Conservation (phyloP, 805 yeast species). For the Komagataella pastoris region DNA sequence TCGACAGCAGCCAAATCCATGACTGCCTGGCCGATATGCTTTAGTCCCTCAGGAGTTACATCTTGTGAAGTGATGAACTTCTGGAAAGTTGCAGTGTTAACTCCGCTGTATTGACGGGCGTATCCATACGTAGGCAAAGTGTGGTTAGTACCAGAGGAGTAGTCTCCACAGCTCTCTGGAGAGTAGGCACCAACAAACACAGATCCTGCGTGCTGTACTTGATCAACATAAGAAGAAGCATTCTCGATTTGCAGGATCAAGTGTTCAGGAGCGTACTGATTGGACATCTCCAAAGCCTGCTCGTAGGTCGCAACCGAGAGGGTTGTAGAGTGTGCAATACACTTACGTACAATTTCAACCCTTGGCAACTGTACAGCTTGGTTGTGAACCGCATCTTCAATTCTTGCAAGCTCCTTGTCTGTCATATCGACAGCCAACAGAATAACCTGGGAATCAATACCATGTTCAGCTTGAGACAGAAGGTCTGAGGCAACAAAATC, state of each 20-base stretch:
- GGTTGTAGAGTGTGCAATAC: constrained; percentile 84
- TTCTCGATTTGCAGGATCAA: constrained; percentile 80
- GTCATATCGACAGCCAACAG: constrained; percentile 70
- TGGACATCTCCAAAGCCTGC: constrained; percentile 79
- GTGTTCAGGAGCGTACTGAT: constrained; percentile 95
- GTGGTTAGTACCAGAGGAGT: constrained; percentile 96
- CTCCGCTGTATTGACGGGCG: constrained; percentile 95
- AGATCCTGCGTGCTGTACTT: constrained; percentile 88
- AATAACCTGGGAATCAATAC: constrained; percentile 94
- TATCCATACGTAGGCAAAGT: constrained; percentile 98
- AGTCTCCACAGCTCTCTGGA: constrained; percentile 98
- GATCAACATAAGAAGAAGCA: constrained; percentile 57
- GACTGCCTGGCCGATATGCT: constrained; percentile 88
- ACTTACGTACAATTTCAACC: constrained; percentile 82
- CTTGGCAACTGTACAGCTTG: constrained; percentile 85
- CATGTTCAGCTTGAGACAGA: constrained; percentile 97
- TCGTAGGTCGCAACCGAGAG: constrained; percentile 54
- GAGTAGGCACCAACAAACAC: constrained; percentile 94
- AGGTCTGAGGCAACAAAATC: constrained; percentile 96
- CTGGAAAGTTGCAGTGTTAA: constrained; percentile 90
- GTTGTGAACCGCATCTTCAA: constrained; percentile 70
- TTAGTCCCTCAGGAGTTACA: constrained; percentile 73
- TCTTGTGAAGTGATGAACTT: constrained; percentile 92
- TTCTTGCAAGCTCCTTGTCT: constrained; percentile 41
- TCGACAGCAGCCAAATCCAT: constrained; percentile 93